These are phyloP conservation scores for Seminavis robusta DNA, from an alignment of 108 stramenopile genomes.

Conservation along the genomic window DNA sequence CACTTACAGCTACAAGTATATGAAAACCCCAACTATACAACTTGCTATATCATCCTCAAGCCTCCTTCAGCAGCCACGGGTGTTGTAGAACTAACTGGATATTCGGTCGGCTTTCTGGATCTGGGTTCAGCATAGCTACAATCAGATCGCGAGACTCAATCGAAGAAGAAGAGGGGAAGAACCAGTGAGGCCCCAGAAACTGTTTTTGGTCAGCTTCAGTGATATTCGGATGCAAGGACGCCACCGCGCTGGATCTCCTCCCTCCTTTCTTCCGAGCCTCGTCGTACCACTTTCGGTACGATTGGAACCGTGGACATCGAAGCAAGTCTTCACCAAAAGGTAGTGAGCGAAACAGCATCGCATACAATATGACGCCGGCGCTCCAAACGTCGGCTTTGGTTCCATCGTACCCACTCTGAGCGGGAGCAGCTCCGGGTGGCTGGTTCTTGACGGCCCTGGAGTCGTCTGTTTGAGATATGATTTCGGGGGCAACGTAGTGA, in stretches of 20 bases:
- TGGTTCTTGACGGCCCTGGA: slow-evolving; percentile 5
- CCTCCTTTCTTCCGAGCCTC: slow-evolving; percentile 55
- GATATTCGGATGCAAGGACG: slow-evolving; percentile 55
- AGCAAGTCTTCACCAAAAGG: slow-evolving; percentile 89
- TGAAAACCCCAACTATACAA: too few species aligned
- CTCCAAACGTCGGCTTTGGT: slow-evolving; percentile 92
- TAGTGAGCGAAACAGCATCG: slow-evolving; percentile 83
- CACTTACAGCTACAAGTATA: too few species aligned
- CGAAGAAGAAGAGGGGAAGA: slow-evolving; percentile 64
- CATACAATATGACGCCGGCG: slow-evolving; percentile 91
- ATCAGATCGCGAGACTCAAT: slow-evolving; percentile 76
- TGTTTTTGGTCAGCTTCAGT: slow-evolving; percentile 67
- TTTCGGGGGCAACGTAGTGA: slow-evolving; percentile 92
- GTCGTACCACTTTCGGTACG: slow-evolving; percentile 82
- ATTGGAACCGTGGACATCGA: slow-evolving; percentile 85
- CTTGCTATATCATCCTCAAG: not conserved
- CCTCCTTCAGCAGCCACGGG: slow-evolving; percentile 55
- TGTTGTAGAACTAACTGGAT: slow-evolving; percentile 71
- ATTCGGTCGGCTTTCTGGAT: slow-evolving; percentile 59
- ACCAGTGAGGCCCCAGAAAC: slow-evolving; percentile 81
- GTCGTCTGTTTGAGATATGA: slow-evolving; percentile 73
- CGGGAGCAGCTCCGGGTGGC: not conserved
- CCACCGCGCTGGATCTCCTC: slow-evolving; percentile 50
- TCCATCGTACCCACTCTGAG: slow-evolving; percentile 68
- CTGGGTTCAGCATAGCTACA: slow-evolving; percentile 85